Evolutionary conservation across 2,329 filamentous ascomycete genomes (phyloP), one percentile per base, ranked within the genome.

Genomic region (Fusarium nanum): DNA sequence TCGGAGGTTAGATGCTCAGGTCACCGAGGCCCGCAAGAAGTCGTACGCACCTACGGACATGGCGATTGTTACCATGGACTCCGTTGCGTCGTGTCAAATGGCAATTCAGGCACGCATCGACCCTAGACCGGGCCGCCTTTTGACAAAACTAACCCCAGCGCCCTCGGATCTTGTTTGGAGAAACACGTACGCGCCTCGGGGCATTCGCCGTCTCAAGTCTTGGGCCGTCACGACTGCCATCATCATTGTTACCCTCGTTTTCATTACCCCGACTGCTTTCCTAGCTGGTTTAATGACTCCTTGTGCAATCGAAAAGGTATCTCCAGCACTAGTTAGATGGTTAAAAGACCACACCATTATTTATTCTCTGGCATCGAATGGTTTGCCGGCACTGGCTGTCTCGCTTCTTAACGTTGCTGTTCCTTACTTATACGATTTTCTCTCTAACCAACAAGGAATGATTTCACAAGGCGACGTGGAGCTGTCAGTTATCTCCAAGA

Each of bases 31-130:
- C 13, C 89, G 96, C 28, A 88, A 89, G 75, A 92, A 93, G 78
- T 87, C 92, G 6, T 98, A 94, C 74, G 83, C 86, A 8, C 86
- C 96, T 0, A 94, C 91, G 1, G 91, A 95, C 50, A 87, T 97
- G 64, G 97, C 97, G 2, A 98, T 99, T 79, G 93, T 99, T 41
- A 98, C 96, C 0, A 97, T 99, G 93, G 93, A 98, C 81, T 96
- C 93, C 6, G 96, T 97, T 52, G 93, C 94, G 16, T 91, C 94
- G 32, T 91, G 89, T 73, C 96, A 99, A 82, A 97, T 98, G 94
- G 93, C 94, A 25, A 93, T 97, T 45, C 96, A 99, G 80, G 94
- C 96, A 6, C 91, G 97, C 13, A 89, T 99, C 56, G 95, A 98
- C 76, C 94, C 96, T 6, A 91, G 92, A 13, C 96, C 97, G 0